These are phyloP conservation scores for Eleusine indica DNA, from an alignment of 176 grass and related monocot genomes.

Conservation along the genomic window DNA sequence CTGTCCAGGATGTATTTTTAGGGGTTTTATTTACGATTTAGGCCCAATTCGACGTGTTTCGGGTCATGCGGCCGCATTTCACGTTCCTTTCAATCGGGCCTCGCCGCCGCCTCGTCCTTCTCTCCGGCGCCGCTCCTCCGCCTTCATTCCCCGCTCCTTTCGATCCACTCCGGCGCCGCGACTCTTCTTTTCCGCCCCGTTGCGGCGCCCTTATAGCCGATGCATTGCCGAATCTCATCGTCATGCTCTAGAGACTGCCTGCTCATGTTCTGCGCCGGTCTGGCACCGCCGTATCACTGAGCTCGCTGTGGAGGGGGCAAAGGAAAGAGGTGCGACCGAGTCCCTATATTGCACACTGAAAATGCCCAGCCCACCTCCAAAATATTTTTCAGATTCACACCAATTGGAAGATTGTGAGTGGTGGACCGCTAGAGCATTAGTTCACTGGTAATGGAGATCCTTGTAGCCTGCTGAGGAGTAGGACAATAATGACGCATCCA, in stretches of 20 bases:
- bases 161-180: neutral
- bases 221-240: neutral
- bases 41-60: neutral
- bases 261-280: no score
- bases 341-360: no score
- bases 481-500: neutral
- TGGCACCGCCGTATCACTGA: no score
- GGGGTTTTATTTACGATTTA: neutral
- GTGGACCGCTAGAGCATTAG: no score
- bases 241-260: neutral
- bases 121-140: neutral
- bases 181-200: neutral
- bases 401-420: no score
- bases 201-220: neutral
- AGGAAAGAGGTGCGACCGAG: no score
- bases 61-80: neutral
- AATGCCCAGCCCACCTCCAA: no score
- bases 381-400: no score
- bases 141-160: neutral
- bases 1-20: neutral
- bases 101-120: neutral
- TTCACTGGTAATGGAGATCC: neutral
- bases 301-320: no score
- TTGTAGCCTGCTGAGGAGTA: neutral
- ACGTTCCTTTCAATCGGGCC: neutral